Evolutionary conservation across 2,329 filamentous ascomycete genomes (phyloP).

Genomic region (Colletotrichum noveboracense): DNA sequence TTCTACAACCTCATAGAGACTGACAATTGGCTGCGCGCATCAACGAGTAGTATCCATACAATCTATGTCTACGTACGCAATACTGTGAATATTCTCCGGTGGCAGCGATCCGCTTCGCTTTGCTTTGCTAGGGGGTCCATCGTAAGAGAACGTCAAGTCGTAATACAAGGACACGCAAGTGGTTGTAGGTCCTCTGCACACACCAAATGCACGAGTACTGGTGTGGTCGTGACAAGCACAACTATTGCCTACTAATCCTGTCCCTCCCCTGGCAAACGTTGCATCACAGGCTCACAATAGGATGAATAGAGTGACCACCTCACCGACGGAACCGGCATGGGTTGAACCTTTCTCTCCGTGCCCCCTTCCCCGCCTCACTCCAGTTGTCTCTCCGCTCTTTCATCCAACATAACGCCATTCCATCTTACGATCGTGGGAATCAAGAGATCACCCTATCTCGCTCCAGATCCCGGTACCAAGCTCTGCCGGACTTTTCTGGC

Average conservation of each 20-base stretch:
- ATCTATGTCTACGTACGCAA: not conserved
- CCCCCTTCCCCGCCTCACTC: not conserved
- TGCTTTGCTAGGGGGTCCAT: not conserved
- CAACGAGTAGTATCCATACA: not conserved
- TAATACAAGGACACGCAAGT: not conserved
- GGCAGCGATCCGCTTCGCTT: not conserved
- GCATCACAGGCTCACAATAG: not conserved
- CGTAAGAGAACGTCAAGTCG: not conserved
- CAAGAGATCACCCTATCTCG: not conserved
- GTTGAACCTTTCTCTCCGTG: not conserved
- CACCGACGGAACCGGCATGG: not conserved
- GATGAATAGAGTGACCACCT: not conserved
- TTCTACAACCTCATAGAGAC: not conserved
- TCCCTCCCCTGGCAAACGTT: not conserved
- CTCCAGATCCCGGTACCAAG: not conserved
- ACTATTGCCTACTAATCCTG: not conserved
- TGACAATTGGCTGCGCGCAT: not conserved
- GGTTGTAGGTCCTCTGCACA: not conserved
- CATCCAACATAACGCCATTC: not conserved
- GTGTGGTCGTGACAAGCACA: not conserved
- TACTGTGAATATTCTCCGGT: not conserved
- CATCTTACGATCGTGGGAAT: not conserved
- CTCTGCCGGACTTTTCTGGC: not conserved
- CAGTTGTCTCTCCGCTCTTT: not conserved
- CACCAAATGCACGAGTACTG: not conserved